phyloP scores from a whole-genome alignment of 306 rosid genomes.

The Quillaja saponaria region DNA sequence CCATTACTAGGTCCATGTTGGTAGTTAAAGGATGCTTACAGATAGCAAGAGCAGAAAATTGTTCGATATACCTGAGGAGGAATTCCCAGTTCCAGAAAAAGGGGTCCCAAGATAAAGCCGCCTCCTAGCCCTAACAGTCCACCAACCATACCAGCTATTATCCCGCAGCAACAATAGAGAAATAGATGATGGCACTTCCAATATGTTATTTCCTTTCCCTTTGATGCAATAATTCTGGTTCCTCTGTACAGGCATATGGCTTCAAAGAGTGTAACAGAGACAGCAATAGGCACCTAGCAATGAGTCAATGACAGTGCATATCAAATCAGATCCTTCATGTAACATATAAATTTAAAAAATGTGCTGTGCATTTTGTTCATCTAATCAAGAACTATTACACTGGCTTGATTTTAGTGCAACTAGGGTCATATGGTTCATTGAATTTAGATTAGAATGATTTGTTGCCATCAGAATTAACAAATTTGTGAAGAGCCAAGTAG shows the following conservation, averaged over 20 bases:
- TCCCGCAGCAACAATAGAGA: slow-evolving; percentile 64
- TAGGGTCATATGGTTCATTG: not conserved
- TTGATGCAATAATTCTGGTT: slow-evolving; percentile 73
- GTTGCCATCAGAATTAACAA: not conserved
- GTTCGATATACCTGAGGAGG: slow-evolving; percentile 68
- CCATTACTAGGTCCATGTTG: too few species aligned
- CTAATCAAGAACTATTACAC: not conserved
- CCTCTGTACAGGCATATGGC: slow-evolving; percentile 67
- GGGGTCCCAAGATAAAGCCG: slow-evolving; percentile 81
- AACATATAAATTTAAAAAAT: not conserved
- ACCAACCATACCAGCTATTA: slow-evolving; percentile 73
- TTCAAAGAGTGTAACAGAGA: slow-evolving; percentile 67
- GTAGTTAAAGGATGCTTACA: not conserved
- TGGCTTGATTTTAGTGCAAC: slow-evolving; percentile 2
- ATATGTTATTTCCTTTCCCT: slow-evolving; percentile 67
- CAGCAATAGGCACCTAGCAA: slow-evolving; percentile 63
- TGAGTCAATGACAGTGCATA: slow-evolving; percentile 20
- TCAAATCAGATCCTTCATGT: slow-evolving; percentile 7
- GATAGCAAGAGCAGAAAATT: slow-evolving; percentile 10
- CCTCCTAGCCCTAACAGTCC: slow-evolving; percentile 86
- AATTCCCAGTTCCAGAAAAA: slow-evolving; percentile 78
- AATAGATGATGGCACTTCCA: slow-evolving; percentile 66
- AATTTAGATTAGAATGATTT: not conserved
- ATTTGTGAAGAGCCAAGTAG: not conserved
- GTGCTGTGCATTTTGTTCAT: not conserved